Base-by-base conservation (phyloP, 2,329 filamentous ascomycete species). In the Microcyclospora tardicrescens region DNA sequence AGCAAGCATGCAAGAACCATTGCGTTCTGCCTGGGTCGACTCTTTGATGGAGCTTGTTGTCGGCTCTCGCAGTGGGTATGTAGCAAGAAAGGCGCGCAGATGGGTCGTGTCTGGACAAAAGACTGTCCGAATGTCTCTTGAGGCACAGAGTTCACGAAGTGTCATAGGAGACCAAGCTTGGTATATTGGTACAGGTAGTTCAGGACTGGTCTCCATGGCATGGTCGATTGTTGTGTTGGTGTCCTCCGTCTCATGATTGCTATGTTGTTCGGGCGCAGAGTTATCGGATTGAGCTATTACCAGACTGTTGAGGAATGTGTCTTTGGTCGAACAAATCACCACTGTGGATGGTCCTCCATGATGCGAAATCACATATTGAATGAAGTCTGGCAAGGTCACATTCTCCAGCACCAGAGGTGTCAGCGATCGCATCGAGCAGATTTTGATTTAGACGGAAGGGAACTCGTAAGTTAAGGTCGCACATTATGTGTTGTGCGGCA, bases 71-170 rank as follows among this genome's bases (percentile, higher is more conserved):
- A 39, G 37, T 5, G 40, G 16, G 27, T 46, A 38, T 8, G 39
- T 44, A 10, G 52, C 45, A 9, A 95, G 68, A 52, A 80, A 84
- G 28, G 84, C 84, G 38, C 84, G 79, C 6, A 94, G 72, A 57
- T 83, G 78, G 15, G 81, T 77, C 38, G 91, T 71, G 2, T 81
- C 84, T 0, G 84, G 77, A 39, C 77, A 73, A 61, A 93, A 95
- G 28, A 75, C 64, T 8, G 87, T 60, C 39, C 73, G 75, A 45
- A 93, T 71, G 50, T 79, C 75, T 24, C 76, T 73, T 6, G 84
- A 79, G 3, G 73, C 70, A 34, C 79, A 73, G 19, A 87, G 67
- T 45, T 84, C 72, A 39, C 77, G 71, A 11, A 94, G 72, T 0
- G 81, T 77, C 19, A 78, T 73, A 5, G 36, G 39, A 5, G 28